Percentiles rank a stretch among this genome's conserved stretches.
phyloP scores from a whole-genome alignment of 371 early-diverging fungal genomes.

The Mucor saturninus region DNA sequence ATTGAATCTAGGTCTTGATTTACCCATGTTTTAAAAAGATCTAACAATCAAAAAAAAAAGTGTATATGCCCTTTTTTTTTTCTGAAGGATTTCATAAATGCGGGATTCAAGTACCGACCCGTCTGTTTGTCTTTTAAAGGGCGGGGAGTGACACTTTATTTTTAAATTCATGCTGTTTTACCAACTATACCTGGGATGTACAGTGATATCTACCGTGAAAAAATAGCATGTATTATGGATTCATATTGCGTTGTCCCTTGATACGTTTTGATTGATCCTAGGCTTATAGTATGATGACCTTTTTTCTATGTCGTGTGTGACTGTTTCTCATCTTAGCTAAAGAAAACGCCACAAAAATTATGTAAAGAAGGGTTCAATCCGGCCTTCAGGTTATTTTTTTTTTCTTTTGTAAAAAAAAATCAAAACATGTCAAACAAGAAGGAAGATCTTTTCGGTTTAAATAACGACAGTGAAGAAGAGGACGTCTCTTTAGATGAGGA shows the following conservation, averaged over 20 bases:
- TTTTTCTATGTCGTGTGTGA: background rate
- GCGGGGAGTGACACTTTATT: too few species aligned
- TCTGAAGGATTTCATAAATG: background rate
- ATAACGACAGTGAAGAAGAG: constrained; percentile 35
- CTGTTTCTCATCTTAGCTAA: background rate
- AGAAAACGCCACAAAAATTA: constrained; percentile 10
- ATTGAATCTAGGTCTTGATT: constrained; percentile 63
- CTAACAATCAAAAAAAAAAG: background rate
- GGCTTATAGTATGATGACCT: too few species aligned
- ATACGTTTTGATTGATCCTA: too few species aligned
- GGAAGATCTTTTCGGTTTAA: constrained; percentile 42
- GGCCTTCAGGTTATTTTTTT: background rate
- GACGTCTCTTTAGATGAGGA: constrained; percentile 25
- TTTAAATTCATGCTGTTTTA: too few species aligned
- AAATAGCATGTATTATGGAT: too few species aligned
- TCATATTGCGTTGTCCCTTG: too few species aligned
- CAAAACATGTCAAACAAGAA: constrained; percentile 25
- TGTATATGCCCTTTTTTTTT: background rate
- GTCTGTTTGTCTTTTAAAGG: background rate
- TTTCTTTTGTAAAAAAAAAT: constrained; percentile 2
- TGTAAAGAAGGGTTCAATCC: background rate
- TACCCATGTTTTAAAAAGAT: constrained; percentile 48
- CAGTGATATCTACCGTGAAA: too few species aligned
- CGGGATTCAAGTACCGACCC: too few species aligned
- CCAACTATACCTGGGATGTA: too few species aligned